phyloP scores from a whole-genome alignment of 352 stramenopile species.

The Phytophthora gonapodyides region DNA sequence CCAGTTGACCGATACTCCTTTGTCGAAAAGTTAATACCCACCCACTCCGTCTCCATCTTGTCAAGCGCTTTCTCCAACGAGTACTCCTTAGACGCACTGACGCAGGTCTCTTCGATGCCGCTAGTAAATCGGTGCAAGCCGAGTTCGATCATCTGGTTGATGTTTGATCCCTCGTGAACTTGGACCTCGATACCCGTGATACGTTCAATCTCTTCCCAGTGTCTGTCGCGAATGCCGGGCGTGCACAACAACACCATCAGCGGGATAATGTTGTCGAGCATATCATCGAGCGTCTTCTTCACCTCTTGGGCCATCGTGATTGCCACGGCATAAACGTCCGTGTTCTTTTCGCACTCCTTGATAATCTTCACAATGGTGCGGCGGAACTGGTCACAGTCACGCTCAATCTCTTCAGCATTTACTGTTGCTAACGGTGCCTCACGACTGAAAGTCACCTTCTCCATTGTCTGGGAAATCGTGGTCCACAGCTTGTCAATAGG shows the following conservation, averaged over 20 bases:
- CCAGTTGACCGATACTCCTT: conserved; percentile 94
- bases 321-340: conserved; percentile 76
- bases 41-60: conserved; percentile 95
- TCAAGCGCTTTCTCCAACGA: conserved; percentile 93
- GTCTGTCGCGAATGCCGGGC: conserved; percentile 89
- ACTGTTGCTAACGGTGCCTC: conserved; percentile 68
- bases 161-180: conserved; percentile 90
- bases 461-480: conserved; percentile 80
- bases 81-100: conserved; percentile 95
- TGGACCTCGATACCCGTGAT: conserved; percentile 89
- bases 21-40: conserved; percentile 91
- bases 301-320: conserved; percentile 83
- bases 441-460: conserved; percentile 73
- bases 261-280: conserved; percentile 89
- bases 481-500: conserved; percentile 90
- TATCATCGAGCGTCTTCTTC: conserved; percentile 84
- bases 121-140: conserved; percentile 83
- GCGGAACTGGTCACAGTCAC: conserved; percentile 88
- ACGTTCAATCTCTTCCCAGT: conserved; percentile 93
- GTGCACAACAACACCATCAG: conserved; percentile 93
- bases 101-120: conserved; percentile 93
- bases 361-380: conserved; percentile 90
- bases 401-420: conserved; percentile 86
- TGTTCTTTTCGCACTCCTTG: conserved; percentile 92
- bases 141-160: conserved; percentile 92